Percentiles rank a stretch among this genome's conserved stretches.
Evolutionary conservation across 345 rosid genomes (phyloP).

Genomic region (Triadica sebifera): DNA sequence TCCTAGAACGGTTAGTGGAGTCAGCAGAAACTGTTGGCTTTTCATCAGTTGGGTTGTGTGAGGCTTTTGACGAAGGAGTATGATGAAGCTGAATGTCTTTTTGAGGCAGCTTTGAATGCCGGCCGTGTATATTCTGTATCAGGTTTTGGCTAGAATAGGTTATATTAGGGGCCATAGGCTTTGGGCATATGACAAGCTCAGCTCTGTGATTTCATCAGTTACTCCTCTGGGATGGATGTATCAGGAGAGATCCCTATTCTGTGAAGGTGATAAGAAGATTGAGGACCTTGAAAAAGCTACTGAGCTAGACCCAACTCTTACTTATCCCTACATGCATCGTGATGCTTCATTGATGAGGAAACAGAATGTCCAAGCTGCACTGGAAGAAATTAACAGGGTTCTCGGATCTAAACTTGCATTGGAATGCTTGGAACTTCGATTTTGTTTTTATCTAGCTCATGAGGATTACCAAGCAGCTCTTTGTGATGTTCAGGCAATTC

Average conservation of each 20-base stretch:
- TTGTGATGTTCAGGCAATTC: constrained; percentile 92
- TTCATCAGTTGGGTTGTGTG: constrained; percentile 88
- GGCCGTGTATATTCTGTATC: constrained; percentile 77
- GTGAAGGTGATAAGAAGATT: constrained; percentile 71
- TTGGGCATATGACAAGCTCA: constrained; percentile 75
- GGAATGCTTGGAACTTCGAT: constrained; percentile 95
- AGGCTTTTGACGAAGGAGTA: constrained; percentile 80
- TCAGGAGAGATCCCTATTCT: constrained; percentile 86
- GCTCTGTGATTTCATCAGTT: constrained; percentile 67
- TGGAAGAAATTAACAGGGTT: constrained; percentile 76
- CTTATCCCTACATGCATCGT: constrained; percentile 93
- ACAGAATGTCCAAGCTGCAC: constrained; percentile 72
- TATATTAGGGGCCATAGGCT: constrained; percentile 57
- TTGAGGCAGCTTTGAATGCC: constrained; percentile 58
- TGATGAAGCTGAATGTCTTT: constrained; percentile 68
- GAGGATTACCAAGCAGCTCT: constrained; percentile 84
- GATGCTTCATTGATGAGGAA: constrained; percentile 80
- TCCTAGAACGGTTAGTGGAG: constrained; percentile 62
- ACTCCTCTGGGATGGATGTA: constrained; percentile 91
- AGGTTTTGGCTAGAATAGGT: constrained; percentile 85
- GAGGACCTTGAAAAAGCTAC: constrained; percentile 92
- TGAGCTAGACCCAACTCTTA: constrained; percentile 79
- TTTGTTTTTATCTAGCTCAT: constrained; percentile 84
- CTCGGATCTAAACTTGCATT: constrained; percentile 90
- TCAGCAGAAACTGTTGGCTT: constrained; percentile 82